Conservation (phyloP, 345 rosid genomes). For the Corymbia maculata region DNA sequence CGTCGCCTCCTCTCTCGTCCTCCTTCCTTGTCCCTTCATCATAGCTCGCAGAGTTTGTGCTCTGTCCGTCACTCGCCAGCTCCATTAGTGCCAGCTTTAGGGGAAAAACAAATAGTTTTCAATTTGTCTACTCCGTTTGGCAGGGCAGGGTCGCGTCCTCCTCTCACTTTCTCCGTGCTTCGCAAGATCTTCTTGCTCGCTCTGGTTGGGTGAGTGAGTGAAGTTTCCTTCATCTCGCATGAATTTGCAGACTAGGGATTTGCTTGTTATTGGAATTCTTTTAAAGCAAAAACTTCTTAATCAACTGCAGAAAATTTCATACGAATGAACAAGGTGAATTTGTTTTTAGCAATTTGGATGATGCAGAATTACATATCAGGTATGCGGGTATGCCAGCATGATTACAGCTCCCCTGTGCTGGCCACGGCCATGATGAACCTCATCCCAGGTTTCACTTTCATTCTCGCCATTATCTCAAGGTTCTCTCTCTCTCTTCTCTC, state of each 20-base stretch:
- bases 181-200: slow-evolving; percentile 41
- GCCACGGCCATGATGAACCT: slow-evolving; percentile 46
- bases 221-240: not conserved
- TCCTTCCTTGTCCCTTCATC: slow-evolving; percentile 31
- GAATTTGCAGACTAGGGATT: not conserved
- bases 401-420: slow-evolving; percentile 39
- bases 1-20: slow-evolving; percentile 40
- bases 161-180: slow-evolving; percentile 23
- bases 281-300: not conserved
- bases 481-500: not conserved
- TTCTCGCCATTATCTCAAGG: slow-evolving; percentile 40
- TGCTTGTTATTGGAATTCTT: not conserved
- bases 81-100: not conserved
- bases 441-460: slow-evolving; percentile 36
- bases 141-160: slow-evolving; percentile 41
- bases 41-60: slow-evolving; percentile 29
- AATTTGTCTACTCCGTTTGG: not conserved
- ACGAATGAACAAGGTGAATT: not conserved
- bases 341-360: not conserved
- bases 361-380: slow-evolving; percentile 13
- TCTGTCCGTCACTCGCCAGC: not conserved
- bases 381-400: slow-evolving; percentile 28
- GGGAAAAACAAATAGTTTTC: not conserved
- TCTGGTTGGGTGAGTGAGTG: slow-evolving; percentile 26
- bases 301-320: not conserved